Percentiles rank a stretch among this genome's conserved stretches.
Conservation (phyloP, 352 stramenopile species). For the Phytopythium sindhum region DNA sequence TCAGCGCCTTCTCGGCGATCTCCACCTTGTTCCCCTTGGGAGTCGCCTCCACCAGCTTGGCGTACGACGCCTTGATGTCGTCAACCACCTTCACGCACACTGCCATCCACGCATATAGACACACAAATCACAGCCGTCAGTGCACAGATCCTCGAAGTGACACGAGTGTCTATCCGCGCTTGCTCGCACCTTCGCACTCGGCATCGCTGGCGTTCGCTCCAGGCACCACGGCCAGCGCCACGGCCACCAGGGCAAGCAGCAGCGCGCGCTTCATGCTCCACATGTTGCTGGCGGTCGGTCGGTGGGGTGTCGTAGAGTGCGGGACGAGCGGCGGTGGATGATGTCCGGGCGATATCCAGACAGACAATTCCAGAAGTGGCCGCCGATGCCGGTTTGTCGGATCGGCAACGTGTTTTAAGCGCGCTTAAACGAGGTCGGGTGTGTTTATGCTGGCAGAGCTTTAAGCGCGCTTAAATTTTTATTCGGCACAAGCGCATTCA, state of each 20-base stretch:
- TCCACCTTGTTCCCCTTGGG: slow-evolving; percentile 79
- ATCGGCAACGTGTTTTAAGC: slow-evolving; percentile 12
- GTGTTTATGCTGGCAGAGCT: too few relatives aligned
- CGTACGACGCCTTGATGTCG: slow-evolving; percentile 74
- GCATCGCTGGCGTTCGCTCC: slow-evolving; percentile 48
- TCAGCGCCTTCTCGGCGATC: slow-evolving; percentile 76
- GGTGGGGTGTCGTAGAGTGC: neutral
- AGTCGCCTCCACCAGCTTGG: slow-evolving; percentile 59
- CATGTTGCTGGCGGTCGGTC: slow-evolving; percentile 25
- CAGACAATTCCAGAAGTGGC: slow-evolving; percentile 8
- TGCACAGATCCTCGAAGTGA: neutral
- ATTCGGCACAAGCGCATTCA: neutral
- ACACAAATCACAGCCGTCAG: neutral
- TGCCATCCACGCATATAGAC: slow-evolving; percentile 20
- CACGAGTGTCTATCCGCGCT: neutral
- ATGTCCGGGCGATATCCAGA: neutral
- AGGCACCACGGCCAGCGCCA: slow-evolving; percentile 38
- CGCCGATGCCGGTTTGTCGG: slow-evolving; percentile 5
- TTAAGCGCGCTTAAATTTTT: slow-evolving; percentile 7
- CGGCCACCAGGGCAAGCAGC: slow-evolving; percentile 63
- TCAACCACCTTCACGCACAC: slow-evolving; percentile 93
- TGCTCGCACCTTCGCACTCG: slow-evolving; percentile 87
- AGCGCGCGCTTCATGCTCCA: slow-evolving; percentile 52
- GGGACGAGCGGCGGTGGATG: neutral
- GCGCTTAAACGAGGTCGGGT: slow-evolving; percentile 12